A percentile compares a stretch with the other conserved stretches of the same genome.
Conservation (phyloP, 768 basidiomycete species). For the Lactarius hengduanensis region DNA sequence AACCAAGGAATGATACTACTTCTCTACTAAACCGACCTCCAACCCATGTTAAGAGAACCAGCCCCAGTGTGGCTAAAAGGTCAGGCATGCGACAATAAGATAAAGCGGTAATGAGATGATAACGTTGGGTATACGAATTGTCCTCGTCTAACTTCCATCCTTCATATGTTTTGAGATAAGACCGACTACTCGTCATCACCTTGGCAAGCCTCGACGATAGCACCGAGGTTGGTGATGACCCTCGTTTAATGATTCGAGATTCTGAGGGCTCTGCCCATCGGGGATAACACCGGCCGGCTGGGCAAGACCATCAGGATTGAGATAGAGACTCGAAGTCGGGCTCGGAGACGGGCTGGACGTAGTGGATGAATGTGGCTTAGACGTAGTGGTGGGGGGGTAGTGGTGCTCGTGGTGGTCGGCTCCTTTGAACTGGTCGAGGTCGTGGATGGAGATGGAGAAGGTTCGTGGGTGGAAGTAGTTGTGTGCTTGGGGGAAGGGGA, state of each 20-base stretch:
- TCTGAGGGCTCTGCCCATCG: background rate
- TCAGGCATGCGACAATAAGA: slow-evolving; percentile 12
- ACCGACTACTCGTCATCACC: background rate
- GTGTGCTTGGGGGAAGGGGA: background rate
- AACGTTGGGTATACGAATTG: slow-evolving; percentile 17
- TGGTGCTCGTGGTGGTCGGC: background rate
- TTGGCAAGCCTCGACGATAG: background rate
- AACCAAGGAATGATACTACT: slow-evolving; percentile 5
- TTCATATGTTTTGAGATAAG: background rate
- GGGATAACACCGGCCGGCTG: background rate
- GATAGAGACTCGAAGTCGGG: background rate
- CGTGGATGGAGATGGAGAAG: slow-evolving; percentile 16
- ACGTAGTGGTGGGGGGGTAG: background rate
- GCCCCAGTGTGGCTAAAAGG: slow-evolving; percentile 8
- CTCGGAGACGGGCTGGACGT: slow-evolving; percentile 1
- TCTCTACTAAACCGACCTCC: background rate
- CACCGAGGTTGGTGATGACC: slow-evolving; percentile 10
- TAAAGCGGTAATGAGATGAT: slow-evolving; percentile 14
- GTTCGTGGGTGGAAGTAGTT: background rate
- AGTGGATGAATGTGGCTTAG: background rate
- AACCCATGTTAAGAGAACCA: slow-evolving; percentile 8
- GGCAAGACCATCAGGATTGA: slow-evolving; percentile 9
- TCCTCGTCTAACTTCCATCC: background rate
- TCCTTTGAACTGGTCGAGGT: slow-evolving; percentile 1
- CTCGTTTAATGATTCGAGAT: background rate